phyloP scores from a whole-genome alignment of 257 asterid species.

The Jasminum sambac region DNA sequence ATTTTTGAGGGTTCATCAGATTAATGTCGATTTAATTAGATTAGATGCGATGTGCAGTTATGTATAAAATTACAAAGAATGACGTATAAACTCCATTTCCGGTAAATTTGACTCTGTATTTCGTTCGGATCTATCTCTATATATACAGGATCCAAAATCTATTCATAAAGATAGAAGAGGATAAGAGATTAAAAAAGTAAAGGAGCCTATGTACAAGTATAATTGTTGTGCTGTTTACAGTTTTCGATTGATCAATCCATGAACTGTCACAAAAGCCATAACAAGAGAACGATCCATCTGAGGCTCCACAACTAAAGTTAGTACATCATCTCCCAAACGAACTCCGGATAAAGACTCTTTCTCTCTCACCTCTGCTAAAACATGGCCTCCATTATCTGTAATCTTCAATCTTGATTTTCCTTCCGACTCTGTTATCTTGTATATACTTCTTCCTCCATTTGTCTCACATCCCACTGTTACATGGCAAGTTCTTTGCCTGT shows the following conservation, averaged over 20 bases:
- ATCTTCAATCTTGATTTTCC: constrained; percentile 55
- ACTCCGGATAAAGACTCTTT: constrained; percentile 63
- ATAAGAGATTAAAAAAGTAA: too few species aligned
- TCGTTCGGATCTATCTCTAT: too few species aligned
- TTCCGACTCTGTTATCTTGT: constrained; percentile 39
- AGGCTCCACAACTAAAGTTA: constrained; percentile 63
- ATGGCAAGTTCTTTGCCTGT: constrained; percentile 23
- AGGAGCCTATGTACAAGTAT: not conserved
- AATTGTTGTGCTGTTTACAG: constrained; percentile 28
- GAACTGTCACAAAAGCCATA: constrained; percentile 70
- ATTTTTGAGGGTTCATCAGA: too few species aligned
- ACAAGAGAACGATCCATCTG: constrained; percentile 56
- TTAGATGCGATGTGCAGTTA: too few species aligned
- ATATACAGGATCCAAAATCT: too few species aligned
- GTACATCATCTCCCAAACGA: constrained; percentile 68
- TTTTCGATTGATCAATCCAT: constrained; percentile 56
- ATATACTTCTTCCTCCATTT: constrained; percentile 28
- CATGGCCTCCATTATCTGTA: constrained; percentile 41
- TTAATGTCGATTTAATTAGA: too few species aligned
- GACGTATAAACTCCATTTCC: too few species aligned
- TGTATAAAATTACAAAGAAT: too few species aligned
- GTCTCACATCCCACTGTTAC: constrained; percentile 38
- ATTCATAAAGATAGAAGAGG: too few species aligned
- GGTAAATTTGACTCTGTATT: too few species aligned
- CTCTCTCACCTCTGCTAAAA: constrained; percentile 58